phyloP scores from a whole-genome alignment of 768 basidiomycete species.

The Dendrothele bispora region DNA sequence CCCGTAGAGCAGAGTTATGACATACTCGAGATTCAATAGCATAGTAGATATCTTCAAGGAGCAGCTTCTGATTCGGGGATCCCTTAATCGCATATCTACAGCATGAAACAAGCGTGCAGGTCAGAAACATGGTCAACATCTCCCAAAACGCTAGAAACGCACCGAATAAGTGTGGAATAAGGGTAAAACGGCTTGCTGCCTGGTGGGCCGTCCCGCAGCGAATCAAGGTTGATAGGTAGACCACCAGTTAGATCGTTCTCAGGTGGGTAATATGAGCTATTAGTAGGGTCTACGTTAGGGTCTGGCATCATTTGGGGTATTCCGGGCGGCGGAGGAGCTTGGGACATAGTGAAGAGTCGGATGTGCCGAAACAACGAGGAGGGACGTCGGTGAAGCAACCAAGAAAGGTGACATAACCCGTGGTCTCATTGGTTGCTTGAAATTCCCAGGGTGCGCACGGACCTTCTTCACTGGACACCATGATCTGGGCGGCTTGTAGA shows the following conservation, averaged over 20 bases:
- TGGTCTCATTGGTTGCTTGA: background rate
- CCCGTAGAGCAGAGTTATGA: conserved; percentile 15
- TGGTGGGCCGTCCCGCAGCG: conserved; percentile 82
- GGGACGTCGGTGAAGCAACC: background rate
- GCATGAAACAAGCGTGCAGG: conserved; percentile 12
- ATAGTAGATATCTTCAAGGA: conserved; percentile 90
- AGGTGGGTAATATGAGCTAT: conserved; percentile 71
- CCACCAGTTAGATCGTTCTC: conserved; percentile 82
- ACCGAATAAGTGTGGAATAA: conserved; percentile 90
- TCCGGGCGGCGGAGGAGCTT: conserved; percentile 51
- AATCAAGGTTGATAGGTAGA: conserved; percentile 84
- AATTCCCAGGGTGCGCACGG: conserved; percentile 1
- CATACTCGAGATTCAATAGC: conserved; percentile 86
- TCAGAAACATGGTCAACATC: conserved; percentile 7
- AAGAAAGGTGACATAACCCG: background rate
- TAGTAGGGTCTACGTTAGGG: conserved; percentile 51
- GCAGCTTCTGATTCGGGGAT: conserved; percentile 81
- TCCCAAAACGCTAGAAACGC: conserved; percentile 28
- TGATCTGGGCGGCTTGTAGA: too few species aligned
- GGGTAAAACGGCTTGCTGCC: conserved; percentile 91
- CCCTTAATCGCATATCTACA: conserved; percentile 88
- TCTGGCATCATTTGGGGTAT: conserved; percentile 69
- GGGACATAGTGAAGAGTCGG: conserved; percentile 39
- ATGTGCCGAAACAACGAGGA: background rate
- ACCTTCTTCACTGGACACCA: too few species aligned